phyloP scores from a whole-genome alignment of 116 monocot species.

The Phalaenopsis hybrid region DNA sequence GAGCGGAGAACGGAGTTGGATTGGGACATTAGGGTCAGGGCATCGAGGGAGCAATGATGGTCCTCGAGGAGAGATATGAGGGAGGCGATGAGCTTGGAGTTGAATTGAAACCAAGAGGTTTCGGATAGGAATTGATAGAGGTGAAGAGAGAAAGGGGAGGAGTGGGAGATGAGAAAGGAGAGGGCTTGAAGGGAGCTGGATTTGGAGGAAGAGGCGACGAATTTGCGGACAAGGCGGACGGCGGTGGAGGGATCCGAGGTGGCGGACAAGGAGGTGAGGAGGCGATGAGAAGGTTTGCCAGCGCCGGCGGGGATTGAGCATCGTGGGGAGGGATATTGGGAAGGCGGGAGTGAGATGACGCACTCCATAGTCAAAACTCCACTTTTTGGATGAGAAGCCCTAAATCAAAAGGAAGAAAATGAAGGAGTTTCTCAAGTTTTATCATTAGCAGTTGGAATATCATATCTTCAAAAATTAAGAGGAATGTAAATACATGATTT shows the following conservation, averaged over 20 bases:
- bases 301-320: neutral
- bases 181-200: constrained; percentile 55
- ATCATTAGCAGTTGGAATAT: no score
- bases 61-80: constrained; percentile 46
- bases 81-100: constrained; percentile 47
- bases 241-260: constrained; percentile 25
- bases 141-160: constrained; percentile 43
- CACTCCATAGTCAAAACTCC: neutral
- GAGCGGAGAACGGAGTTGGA: constrained; percentile 24
- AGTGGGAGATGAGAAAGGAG: constrained; percentile 45
- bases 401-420: no score
- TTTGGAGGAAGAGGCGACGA: constrained; percentile 52
- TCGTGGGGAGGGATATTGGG: neutral
- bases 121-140: constrained; percentile 39
- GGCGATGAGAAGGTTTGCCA: constrained; percentile 23
- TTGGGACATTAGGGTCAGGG: constrained; percentile 40
- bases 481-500: no score
- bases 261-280: constrained; percentile 34
- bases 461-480: no score
- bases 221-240: constrained; percentile 40
- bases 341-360: neutral
- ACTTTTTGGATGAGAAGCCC: no score
- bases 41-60: constrained; percentile 25
- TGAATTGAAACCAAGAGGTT: constrained; percentile 61
- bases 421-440: no score